Evolutionary conservation across 306 rosid species (phyloP), one percentile per base, ranked within the genome.

Genomic region (Argentina anserina): DNA sequence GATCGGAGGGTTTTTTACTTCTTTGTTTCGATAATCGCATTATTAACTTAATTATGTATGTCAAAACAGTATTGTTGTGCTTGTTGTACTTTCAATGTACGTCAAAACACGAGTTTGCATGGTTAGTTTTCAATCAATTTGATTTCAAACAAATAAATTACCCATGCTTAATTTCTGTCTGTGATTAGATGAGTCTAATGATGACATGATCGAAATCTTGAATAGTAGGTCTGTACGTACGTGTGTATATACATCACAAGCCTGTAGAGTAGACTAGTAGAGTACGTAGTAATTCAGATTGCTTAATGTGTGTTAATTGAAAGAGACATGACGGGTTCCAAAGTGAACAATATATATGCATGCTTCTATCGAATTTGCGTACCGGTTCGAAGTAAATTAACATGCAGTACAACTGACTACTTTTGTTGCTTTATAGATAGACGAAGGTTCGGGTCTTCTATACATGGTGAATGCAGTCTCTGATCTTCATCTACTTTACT

Each of bases 371-470:
- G 17, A 71, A 55, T 33, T 71, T 55, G 45, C 52, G 66, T 40
- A 71, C 53, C 17, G 37, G 61, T 8, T 7, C 11, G 52, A 41
- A 39, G 53, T 71, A 71, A 71, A 17, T 26, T 39, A 53, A 40
- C 41, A 39, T 25, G 75, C 75, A 17, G 75, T 39, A 55, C 53
- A 52, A 70, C 64, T 36, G 53, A 55, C 20, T 18, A 56, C 20
- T 70, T 52, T 34, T 31, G 21, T 33, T 31, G 25, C 66, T 61
- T 8, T 61, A 31, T 61, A 18, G 17, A 33, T 5, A 3, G 15
- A 23, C 6, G 67, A 62, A 21, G 28, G 1, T 8, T n/a, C 34
- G 34, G 64, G 42, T 70, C 52, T 39, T 55, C 25, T 23, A 25
- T 55, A 50, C 5, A 0, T 26, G 37, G 65, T 21, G 52, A 55